These are phyloP conservation scores for Ogataea allantospora DNA, from an alignment of 805 yeast genomes.

Conservation along the genomic window DNA sequence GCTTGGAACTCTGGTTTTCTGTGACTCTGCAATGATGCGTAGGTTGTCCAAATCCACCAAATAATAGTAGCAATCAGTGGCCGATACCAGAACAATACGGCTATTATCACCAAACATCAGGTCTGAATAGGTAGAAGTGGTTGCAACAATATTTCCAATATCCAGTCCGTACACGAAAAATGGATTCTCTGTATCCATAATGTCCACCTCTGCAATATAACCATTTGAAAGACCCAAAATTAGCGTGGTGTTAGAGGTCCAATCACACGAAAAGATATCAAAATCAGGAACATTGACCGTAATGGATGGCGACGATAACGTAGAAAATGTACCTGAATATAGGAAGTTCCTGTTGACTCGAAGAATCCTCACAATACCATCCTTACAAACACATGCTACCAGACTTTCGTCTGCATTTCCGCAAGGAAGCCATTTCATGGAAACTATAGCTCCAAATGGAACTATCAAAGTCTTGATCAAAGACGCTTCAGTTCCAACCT, in stretches of 20 bases:
- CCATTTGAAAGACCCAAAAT: constrained; percentile 30
- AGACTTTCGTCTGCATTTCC: constrained; percentile 16
- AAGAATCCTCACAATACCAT: constrained; percentile 27
- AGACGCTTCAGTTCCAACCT: constrained; percentile 13
- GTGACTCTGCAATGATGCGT: constrained; percentile 15
- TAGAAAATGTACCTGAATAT: constrained; percentile 5
- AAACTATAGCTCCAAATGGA: constrained; percentile 25
- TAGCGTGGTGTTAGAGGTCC: constrained; percentile 28
- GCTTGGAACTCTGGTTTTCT: constrained; percentile 12
- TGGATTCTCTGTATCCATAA: constrained; percentile 19
- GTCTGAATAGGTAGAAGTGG: constrained; percentile 25
- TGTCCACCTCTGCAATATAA: constrained; percentile 28
- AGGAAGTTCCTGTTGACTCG: constrained; percentile 21
- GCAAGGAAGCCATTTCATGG: constrained; percentile 28
- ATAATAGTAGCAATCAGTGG: constrained; percentile 19
- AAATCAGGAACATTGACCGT: constrained; percentile 21
- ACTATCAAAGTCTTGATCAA: constrained; percentile 19
- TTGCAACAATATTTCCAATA: constrained; percentile 22
- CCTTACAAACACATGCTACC: constrained; percentile 28
- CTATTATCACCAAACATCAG: constrained; percentile 12
- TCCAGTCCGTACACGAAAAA: constrained; percentile 25
- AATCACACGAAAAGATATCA: constrained; percentile 25
- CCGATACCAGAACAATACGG: constrained; percentile 18
- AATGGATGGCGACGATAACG: constrained; percentile 19
- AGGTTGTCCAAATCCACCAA: constrained; percentile 24